These are phyloP conservation scores for Melampsora medusae DNA, from an alignment of 1,284 basidiomycete genomes.

Conservation along the genomic window DNA sequence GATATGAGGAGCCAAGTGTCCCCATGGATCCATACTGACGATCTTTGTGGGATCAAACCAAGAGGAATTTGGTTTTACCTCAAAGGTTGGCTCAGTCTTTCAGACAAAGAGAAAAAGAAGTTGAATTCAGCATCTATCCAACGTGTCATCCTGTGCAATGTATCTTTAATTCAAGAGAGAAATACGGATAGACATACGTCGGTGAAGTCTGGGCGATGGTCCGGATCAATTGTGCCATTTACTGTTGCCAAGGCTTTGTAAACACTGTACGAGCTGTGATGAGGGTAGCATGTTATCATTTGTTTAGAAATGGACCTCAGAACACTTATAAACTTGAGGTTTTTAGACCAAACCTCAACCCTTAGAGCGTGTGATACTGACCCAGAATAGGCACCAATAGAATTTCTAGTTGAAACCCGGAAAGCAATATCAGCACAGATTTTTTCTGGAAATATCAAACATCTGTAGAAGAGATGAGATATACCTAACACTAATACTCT, in stretches of 20 bases:
- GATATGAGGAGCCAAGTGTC: constrained; percentile 78
- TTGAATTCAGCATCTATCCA: no score
- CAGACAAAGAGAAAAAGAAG: constrained; percentile 45
- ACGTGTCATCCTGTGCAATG: no score
- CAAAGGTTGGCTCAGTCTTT: constrained; percentile 83
- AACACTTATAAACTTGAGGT: no score
- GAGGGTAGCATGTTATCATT: no score
- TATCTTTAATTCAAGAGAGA: no score
- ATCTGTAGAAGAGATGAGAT: no score
- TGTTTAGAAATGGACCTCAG: no score
- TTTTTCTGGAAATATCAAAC: no score
- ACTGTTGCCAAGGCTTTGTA: constrained; percentile 89
- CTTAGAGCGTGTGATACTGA: not conserved
- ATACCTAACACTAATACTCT: constrained; percentile 74
- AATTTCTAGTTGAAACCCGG: constrained; percentile 60
- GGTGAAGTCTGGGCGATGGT: constrained; percentile 56
- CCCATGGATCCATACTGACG: constrained; percentile 91
- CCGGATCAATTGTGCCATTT: constrained; percentile 79
- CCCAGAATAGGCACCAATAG: constrained; percentile 88
- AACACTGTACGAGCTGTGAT: constrained; percentile 72
- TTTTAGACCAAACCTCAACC: no score
- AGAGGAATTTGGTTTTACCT: constrained; percentile 72
- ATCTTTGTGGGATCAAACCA: constrained; percentile 83
- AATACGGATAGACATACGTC: constrained; percentile 7
- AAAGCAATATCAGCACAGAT: no score